Evolutionary conservation across 352 stramenopile species (phyloP), one percentile per base, ranked within the genome.

Genomic region (Phytophthora ramorum): DNA sequence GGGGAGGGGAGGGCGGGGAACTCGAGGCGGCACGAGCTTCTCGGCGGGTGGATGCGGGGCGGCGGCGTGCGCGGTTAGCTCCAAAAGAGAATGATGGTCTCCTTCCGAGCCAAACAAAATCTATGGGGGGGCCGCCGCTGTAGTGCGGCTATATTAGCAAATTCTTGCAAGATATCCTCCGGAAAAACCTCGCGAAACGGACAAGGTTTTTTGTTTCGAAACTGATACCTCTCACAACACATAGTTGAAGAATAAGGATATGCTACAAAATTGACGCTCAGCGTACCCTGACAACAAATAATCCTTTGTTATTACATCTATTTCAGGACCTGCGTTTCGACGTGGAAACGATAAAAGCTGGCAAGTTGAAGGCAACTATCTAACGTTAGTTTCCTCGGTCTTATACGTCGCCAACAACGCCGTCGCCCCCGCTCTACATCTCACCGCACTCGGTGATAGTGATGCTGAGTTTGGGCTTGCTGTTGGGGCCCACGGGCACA

Each of bases 401-500:
- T 22, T 46, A 12, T 24, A 24, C 16, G n/a, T 46, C 40, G 40
- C n/a, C 38, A 7, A 10, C 2, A 3, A 26, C 9, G 17, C 4
- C 14, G 34, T 49, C 26, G 20, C 30, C 44, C 7, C n/a, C 12
- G 47, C 48, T 14, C 66, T 90, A 97, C 34, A 98, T 72, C 59
- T 98, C 92, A 59, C 92, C 92, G 58, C 90, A 97, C 64, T 98
- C 85, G 16, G 89, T 92, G 65, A 98, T 80, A 12, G 87, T 79
- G 49, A 98, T 87, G 35, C 60, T 58, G n/a, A 97, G 84, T 71
- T 94, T 95, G 41, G 91, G 92, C 57, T 97, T 97, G 71, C 83
- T 95, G 62, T 88, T 90, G 49, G 77, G 52, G 16, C 84, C 88
- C 2, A 94, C 90, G 0, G 85, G 84, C 19, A 97, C 90, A 76